Conservation (phyloP, 108 stramenopile genomes). For the Craspedostauros australis region DNA sequence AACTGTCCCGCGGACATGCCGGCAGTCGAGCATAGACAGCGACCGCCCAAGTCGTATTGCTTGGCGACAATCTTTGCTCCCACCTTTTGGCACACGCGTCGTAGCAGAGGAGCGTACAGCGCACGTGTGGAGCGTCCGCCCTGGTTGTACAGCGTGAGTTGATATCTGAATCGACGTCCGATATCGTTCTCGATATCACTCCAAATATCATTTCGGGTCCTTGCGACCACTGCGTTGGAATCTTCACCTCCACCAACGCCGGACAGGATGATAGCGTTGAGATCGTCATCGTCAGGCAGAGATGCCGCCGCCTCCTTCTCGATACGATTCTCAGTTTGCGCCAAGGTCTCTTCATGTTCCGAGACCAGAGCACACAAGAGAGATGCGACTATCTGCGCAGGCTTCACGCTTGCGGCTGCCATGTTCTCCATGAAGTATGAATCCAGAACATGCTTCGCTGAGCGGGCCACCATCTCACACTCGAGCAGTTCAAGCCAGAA, state of each 20-base stretch:
- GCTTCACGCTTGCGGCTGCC: slow-evolving; percentile 42
- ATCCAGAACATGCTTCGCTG: slow-evolving; percentile 85
- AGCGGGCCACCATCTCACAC: slow-evolving; percentile 95
- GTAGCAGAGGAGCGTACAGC: slow-evolving; percentile 56
- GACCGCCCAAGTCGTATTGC: slow-evolving; percentile 61
- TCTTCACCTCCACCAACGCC: slow-evolving; percentile 38
- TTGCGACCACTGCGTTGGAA: slow-evolving; percentile 11
- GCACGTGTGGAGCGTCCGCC: slow-evolving; percentile 28
- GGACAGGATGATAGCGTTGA: slow-evolving; percentile 35
- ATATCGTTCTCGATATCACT: slow-evolving; percentile 72
- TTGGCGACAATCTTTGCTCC: slow-evolving; percentile 80
- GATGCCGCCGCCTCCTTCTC: slow-evolving; percentile 22
- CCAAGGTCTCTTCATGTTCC: slow-evolving; percentile 70
- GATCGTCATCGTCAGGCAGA: slow-evolving; percentile 52
- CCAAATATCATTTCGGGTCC: slow-evolving; percentile 53
- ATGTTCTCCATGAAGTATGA: slow-evolving; percentile 56
- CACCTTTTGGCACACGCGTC: slow-evolving; percentile 85
- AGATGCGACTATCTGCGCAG: slow-evolving; percentile 71
- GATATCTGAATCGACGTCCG: slow-evolving; percentile 66
- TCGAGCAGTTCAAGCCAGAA: slow-evolving; percentile 93
- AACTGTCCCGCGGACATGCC: slow-evolving; percentile 29
- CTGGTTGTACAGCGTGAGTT: slow-evolving; percentile 58
- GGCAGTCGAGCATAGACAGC: slow-evolving; percentile 55
- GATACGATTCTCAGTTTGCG: slow-evolving; percentile 61
- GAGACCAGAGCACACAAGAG: slow-evolving; percentile 86